Evolutionary conservation across 1,284 basidiomycete species (phyloP), one percentile per base, ranked within the genome.

Genomic region (Cutaneotrichosporon sp.): DNA sequence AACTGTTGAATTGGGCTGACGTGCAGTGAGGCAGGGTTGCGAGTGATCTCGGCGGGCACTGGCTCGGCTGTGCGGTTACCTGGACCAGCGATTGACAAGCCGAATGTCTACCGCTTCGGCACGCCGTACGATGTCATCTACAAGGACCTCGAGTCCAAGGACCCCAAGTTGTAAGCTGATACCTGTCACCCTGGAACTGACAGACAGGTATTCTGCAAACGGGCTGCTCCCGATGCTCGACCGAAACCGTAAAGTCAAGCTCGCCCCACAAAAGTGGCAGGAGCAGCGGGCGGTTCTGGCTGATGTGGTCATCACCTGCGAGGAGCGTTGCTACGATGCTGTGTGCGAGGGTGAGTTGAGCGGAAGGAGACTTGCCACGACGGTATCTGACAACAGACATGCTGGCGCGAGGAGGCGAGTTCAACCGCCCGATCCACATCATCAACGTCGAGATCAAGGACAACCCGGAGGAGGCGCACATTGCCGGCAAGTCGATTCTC

Each of bases 371-470:
- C n/a, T n/a, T n/a, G n/a, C n/a, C n/a, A n/a, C n/a, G n/a, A n/a
- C n/a, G 39, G 19, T 64, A 37, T 60, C 24, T 31, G 19, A 56
- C 54, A 19, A 2, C 61, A 96, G 96, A 99, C 77, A 78, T 99
- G 17, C 79, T 98, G 54, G 78, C 80, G 35, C 82, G 90, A 57
- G 92, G 91, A 24, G 90, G 93, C 2, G 94, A 98, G 57, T 85
- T 86, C 68, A 97, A 93, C 76, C 85, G 87, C 51, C 85, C 91
- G 0, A 92, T 98, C 20, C 96, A 99, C 72, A 77, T 99, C 50
- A 91, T 99, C 73, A 99, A 99, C 74, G 83, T 98, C 56, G 96
- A 99, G 71, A 98, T 98, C 77, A 97, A 90, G 77, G 96, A 99
- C 76, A 98, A 97, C 68, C 94, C 97, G 66, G 96, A 98, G 78